Percentiles rank a stretch among this genome's conserved stretches.
Conservation (phyloP, 1,284 basidiomycete genomes). For the Tausonia pullulans region DNA sequence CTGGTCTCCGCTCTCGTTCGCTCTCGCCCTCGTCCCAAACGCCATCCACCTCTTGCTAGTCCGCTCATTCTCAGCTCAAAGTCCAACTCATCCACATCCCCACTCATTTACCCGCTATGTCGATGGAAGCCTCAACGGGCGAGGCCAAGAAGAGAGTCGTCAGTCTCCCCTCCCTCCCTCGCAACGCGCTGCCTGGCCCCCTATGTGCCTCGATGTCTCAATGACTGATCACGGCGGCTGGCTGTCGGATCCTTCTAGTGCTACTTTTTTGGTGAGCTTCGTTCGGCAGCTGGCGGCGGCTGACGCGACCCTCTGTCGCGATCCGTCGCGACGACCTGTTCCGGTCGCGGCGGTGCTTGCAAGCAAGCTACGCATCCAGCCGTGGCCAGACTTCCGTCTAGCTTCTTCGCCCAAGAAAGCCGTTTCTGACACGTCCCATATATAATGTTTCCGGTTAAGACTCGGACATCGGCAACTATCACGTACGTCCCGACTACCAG, state of each 20-base stretch:
- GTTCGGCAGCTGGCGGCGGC: too few relatives aligned
- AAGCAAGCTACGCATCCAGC: too few relatives aligned
- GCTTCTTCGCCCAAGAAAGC: neutral
- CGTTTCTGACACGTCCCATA: neutral
- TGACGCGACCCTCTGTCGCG: neutral
- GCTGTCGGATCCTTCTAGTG: slow-evolving; percentile 46
- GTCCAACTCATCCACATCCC: too few relatives aligned
- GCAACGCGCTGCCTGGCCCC: neutral
- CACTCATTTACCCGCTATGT: neutral
- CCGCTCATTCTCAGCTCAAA: too few relatives aligned
- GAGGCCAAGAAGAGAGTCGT: slow-evolving; percentile 81
- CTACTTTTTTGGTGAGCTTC: slow-evolving; percentile 60
- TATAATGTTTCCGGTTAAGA: slow-evolving; percentile 37
- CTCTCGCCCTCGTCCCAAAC: too few relatives aligned
- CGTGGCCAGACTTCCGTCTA: neutral
- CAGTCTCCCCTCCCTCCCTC: slow-evolving; percentile 31
- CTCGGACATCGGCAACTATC: slow-evolving; percentile 95
- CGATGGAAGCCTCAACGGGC: slow-evolving; percentile 34
- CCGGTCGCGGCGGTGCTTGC: neutral
- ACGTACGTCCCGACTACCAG: slow-evolving; percentile 30
- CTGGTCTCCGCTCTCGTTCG: neutral
- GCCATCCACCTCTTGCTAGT: neutral
- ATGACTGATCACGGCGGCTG: neutral
- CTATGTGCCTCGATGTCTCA: slow-evolving; percentile 6
- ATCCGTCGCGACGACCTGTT: neutral